A percentile compares a stretch with the other conserved stretches of the same genome.
Evolutionary conservation across 345 rosid species (phyloP).

Genomic region (Turritis glabra): DNA sequence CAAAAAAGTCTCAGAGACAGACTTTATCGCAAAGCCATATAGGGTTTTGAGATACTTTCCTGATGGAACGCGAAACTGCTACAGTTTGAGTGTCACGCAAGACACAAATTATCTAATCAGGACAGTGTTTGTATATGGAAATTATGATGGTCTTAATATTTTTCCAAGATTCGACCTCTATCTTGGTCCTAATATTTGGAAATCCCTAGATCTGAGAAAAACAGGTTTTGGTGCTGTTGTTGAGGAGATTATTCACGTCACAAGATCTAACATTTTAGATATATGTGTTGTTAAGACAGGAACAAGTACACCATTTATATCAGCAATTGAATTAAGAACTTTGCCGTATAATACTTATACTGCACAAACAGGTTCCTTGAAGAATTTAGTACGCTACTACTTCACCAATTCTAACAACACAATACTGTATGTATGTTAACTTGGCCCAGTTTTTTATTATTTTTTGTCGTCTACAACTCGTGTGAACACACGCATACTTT

Average conservation of each 20-base stretch:
- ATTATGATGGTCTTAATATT: slow-evolving; percentile 37
- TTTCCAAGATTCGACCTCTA: slow-evolving; percentile 40
- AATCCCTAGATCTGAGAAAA: background rate
- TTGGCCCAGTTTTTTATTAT: background rate
- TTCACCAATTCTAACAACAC: background rate
- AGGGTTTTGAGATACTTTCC: slow-evolving; percentile 37
- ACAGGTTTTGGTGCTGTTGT: background rate
- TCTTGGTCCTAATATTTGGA: slow-evolving; percentile 48
- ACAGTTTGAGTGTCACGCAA: slow-evolving; percentile 23
- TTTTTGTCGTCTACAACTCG: background rate
- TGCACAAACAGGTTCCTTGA: background rate
- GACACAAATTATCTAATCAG: slow-evolving; percentile 39
- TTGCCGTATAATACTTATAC: background rate
- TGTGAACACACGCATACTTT: background rate
- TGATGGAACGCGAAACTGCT: slow-evolving; percentile 42
- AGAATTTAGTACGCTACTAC: background rate
- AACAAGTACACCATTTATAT: background rate
- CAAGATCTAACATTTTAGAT: slow-evolving; percentile 20
- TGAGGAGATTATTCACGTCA: slow-evolving; percentile 43
- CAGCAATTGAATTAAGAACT: slow-evolving; percentile 12
- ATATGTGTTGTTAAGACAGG: slow-evolving; percentile 52
- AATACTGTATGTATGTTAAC: background rate
- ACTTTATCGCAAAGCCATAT: background rate
- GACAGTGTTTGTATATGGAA: slow-evolving; percentile 39
- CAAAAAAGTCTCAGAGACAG: background rate